These are phyloP conservation scores for Pluteus cervinus DNA, from an alignment of 768 basidiomycete species.

Conservation along the genomic window DNA sequence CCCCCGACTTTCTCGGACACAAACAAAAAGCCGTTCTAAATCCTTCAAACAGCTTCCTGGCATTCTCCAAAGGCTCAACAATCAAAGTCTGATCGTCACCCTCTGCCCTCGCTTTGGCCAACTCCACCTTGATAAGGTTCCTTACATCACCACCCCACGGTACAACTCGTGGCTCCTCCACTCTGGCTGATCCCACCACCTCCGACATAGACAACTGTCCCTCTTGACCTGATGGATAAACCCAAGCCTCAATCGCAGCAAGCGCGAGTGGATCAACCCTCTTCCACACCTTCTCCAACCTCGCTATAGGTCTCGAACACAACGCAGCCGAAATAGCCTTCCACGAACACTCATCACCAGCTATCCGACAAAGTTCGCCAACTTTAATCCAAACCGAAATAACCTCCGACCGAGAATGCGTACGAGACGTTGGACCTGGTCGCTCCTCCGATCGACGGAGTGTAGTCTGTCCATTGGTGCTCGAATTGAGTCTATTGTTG, in stretches of 20 bases:
- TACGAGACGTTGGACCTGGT: slow-evolving; percentile 39
- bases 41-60: slow-evolving; percentile 43
- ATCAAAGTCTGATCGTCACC: slow-evolving; percentile 37
- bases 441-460: slow-evolving; percentile 30
- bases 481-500: slow-evolving; percentile 6
- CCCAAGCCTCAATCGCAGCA: slow-evolving; percentile 63
- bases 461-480: too few species aligned
- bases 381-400: slow-evolving; percentile 69
- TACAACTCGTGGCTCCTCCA: slow-evolving; percentile 41
- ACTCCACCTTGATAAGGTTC: slow-evolving; percentile 35
- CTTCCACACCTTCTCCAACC: slow-evolving; percentile 77
- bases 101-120: slow-evolving; percentile 40
- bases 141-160: slow-evolving; percentile 67
- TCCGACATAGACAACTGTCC: slow-evolving; percentile 23
- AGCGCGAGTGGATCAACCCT: slow-evolving; percentile 58
- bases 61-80: slow-evolving; percentile 32
- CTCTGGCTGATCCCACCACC: slow-evolving; percentile 6
- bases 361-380: slow-evolving; percentile 64
- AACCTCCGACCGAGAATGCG: slow-evolving; percentile 67
- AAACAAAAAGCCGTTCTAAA: slow-evolving; percentile 44
- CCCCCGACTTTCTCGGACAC: slow-evolving; percentile 45
- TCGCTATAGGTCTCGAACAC: slow-evolving; percentile 67
- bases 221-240: slow-evolving; percentile 34
- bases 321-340: slow-evolving; percentile 65
- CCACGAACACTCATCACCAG: slow-evolving; percentile 80